Conservation (phyloP, 2,329 filamentous ascomycete species). For the Ophiostoma ulmi region DNA sequence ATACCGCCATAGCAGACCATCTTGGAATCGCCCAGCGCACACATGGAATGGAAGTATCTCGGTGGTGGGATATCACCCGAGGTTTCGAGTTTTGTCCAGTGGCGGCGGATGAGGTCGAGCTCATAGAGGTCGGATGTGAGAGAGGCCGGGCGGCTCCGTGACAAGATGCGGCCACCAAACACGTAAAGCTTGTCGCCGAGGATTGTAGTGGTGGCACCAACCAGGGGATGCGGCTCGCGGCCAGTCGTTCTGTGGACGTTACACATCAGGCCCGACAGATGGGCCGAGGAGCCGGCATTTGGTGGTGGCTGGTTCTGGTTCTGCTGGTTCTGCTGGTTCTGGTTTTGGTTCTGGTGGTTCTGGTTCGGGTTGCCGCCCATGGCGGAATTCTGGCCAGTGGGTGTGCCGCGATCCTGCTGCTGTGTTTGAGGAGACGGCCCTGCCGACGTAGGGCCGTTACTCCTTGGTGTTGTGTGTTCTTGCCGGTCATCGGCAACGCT, state of each 20-base stretch:
- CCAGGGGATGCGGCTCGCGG: constrained; percentile 80
- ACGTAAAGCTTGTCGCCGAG: constrained; percentile 94
- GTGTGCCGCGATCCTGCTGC: constrained; percentile 34
- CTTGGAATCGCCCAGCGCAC: constrained; percentile 87
- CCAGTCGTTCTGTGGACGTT: constrained; percentile 83
- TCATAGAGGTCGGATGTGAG: constrained; percentile 91
- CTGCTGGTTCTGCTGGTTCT: constrained; percentile 30
- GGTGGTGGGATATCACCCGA: constrained; percentile 82
- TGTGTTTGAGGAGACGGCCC: constrained; percentile 51
- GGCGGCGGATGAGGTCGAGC: constrained; percentile 79
- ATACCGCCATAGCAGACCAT: constrained; percentile 97
- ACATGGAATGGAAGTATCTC: constrained; percentile 96
- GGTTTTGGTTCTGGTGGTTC: constrained; percentile 29
- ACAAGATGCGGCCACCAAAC: constrained; percentile 86
- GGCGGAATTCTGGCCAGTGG: constrained; percentile 33
- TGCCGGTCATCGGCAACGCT: constrained; percentile 44
- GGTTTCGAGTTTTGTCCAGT: constrained; percentile 88
- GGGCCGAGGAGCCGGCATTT: constrained; percentile 45
- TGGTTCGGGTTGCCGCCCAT: constrained; percentile 37
- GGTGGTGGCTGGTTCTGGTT: background rate
- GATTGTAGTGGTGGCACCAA: constrained; percentile 92
- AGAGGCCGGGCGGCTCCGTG: constrained; percentile 70
- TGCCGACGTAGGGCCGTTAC: constrained; percentile 50
- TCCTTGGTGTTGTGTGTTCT: constrained; percentile 49
- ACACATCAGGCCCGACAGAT: constrained; percentile 63